A percentile compares a stretch with the other conserved stretches of the same genome.
Evolutionary conservation across 1,139 yeast species (phyloP).

Genomic region (Saccharomyces hybrid): DNA sequence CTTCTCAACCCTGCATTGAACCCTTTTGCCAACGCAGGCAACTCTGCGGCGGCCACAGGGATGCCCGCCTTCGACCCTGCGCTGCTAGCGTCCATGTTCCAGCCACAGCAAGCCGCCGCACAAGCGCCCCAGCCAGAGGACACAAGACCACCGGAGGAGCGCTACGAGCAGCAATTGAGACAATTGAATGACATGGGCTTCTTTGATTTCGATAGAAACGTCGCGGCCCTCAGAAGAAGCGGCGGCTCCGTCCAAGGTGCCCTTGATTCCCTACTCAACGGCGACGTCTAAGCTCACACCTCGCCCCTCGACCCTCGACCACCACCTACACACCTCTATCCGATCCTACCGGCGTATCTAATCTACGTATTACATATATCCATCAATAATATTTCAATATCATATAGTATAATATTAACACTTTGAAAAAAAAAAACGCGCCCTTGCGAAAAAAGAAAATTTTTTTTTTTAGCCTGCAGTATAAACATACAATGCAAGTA

Average conservation of each 20-base stretch:
- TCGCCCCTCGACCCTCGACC: not conserved
- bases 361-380: not conserved
- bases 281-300: constrained; percentile 27
- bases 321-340: not conserved
- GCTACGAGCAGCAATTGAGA: constrained; percentile 81
- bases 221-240: constrained; percentile 82
- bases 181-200: constrained; percentile 96
- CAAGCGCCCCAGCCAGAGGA: constrained; percentile 42
- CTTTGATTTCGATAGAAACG: constrained; percentile 84
- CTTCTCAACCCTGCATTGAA: constrained; percentile 38
- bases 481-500: not conserved
- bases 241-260: constrained; percentile 99
- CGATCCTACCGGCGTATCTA: not conserved
- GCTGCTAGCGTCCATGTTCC: constrained; percentile 34
- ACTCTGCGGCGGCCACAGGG: constrained; percentile 16
- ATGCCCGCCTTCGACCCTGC: constrained; percentile 34
- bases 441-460: not conserved
- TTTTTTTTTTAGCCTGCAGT: not conserved
- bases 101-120: constrained; percentile 16
- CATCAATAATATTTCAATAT: not conserved
- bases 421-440: not conserved
- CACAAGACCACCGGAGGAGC: constrained; percentile 89
- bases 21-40: constrained; percentile 35
- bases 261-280: constrained; percentile 72
- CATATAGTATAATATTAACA: not conserved